phyloP scores from a whole-genome alignment of 2,329 filamentous ascomycete species.

The Dothideomycetes sp. region DNA sequence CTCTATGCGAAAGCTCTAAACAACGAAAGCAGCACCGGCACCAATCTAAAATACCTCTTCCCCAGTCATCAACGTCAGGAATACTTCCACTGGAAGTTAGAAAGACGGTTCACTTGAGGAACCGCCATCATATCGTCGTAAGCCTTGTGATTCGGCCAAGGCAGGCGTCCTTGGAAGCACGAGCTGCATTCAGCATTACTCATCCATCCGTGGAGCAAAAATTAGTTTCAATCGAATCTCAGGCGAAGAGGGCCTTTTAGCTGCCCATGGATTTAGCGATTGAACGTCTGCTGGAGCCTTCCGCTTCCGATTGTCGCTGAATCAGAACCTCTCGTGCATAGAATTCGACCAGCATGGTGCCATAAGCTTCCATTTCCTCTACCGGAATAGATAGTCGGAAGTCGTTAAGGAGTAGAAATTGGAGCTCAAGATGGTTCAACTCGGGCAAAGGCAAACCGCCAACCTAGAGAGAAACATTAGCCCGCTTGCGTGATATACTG shows the following conservation, averaged over 20 bases:
- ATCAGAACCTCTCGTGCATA: conserved; percentile 83
- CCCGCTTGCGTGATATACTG: no score
- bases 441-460: conserved; percentile 85
- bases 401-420: conserved; percentile 91
- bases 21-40: no score
- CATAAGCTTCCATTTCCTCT: conserved; percentile 92
- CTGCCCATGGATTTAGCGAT: not conserved
- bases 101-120: not conserved
- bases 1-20: not conserved
- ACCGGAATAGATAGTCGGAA: conserved; percentile 88
- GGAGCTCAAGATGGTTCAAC: conserved; percentile 89
- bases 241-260: not conserved
- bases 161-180: not conserved
- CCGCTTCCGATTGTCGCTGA: conserved; percentile 36
- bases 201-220: no score
- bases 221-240: no score
- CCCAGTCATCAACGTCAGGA: not conserved
- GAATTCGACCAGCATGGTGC: conserved; percentile 96
- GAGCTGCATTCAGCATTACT: not conserved
- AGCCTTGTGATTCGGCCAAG: not conserved
- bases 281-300: not conserved
- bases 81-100: not conserved
- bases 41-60: not conserved
- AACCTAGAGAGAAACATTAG: conserved; percentile 51
- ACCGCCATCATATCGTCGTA: not conserved